These are phyloP conservation scores for Bipolaris sorokiniana DNA, from an alignment of 2,329 filamentous ascomycete species.

Conservation along the genomic window DNA sequence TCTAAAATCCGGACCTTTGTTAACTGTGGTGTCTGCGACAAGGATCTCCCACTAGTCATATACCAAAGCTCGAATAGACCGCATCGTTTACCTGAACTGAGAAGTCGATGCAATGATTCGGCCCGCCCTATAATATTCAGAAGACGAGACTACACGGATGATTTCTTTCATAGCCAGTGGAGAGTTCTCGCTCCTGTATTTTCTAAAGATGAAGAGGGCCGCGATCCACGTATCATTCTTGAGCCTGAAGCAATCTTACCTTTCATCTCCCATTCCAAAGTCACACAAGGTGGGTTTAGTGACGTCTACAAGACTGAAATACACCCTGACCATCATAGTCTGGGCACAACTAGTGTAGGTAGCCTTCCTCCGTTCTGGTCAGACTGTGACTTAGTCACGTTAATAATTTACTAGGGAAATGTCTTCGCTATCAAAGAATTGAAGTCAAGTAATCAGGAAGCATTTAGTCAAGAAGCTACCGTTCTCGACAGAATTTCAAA, in stretches of 20 bases:
- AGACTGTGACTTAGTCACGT: not conserved
- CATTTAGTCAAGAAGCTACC: not conserved
- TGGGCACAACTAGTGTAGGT: not conserved
- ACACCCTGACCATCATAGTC: not conserved
- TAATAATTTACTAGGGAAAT: not conserved
- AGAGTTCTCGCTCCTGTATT: not conserved
- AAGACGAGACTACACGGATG: not conserved
- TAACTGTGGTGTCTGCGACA: not conserved
- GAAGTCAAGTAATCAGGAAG: not conserved
- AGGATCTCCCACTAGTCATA: not conserved
- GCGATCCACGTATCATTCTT: not conserved
- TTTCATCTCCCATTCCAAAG: not conserved
- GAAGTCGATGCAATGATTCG: not conserved
- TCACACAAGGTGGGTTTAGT: not conserved
- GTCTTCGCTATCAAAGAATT: conserved; percentile 2
- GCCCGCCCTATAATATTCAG: not conserved
- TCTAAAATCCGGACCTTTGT: not conserved
- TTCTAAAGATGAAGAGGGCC: not conserved
- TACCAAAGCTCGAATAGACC: not conserved
- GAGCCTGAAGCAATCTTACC: not conserved
- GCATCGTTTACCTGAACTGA: not conserved
- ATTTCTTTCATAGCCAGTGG: not conserved
- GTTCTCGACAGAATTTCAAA: not conserved
- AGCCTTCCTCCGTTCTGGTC: no score
- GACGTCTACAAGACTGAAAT: not conserved